Conservation (phyloP, 352 stramenopile genomes). For the Globisporangium rhizosaccharum region DNA sequence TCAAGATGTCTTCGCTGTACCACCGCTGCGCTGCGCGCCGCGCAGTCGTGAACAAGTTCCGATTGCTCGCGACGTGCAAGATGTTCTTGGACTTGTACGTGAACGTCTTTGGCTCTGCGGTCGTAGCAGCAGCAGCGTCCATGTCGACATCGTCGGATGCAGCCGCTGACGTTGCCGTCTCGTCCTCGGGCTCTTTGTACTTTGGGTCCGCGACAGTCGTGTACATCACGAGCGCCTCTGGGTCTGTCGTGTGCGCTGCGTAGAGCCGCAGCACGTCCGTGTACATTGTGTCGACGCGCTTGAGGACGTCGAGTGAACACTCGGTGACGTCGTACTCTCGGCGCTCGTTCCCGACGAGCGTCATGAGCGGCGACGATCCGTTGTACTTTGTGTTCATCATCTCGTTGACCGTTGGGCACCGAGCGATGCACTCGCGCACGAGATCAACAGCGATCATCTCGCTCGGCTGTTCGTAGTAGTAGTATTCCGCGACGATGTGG, state of each 20-base stretch:
- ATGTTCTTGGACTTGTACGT: slow-evolving; percentile 1
- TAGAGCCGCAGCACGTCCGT: slow-evolving; percentile 41
- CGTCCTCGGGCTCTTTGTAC: not conserved
- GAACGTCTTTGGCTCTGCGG: slow-evolving; percentile 1
- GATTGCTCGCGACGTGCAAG: slow-evolving; percentile 1
- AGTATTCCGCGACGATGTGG: slow-evolving; percentile 33
- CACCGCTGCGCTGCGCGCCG: not conserved
- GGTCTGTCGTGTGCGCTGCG: slow-evolving; percentile 31
- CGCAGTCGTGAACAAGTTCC: not conserved
- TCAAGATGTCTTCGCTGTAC: slow-evolving; percentile 9
- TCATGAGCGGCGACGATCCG: slow-evolving; percentile 30
- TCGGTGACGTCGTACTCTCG: slow-evolving; percentile 3
- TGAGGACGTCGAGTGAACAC: not conserved
- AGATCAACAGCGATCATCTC: slow-evolving; percentile 24
- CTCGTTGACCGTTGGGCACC: slow-evolving; percentile 21
- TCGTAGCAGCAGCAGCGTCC: not conserved
- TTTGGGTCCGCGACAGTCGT: slow-evolving; percentile 1
- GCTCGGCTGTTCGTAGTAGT: slow-evolving; percentile 8
- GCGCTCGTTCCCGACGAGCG: slow-evolving; percentile 30
- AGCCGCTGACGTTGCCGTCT: not conserved
- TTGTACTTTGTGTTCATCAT: slow-evolving; percentile 49
- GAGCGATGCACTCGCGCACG: slow-evolving; percentile 28
- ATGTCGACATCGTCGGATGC: slow-evolving; percentile 2
- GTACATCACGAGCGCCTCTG: slow-evolving; percentile 28
- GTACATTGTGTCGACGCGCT: slow-evolving; percentile 27